Conservation (phyloP, 225 moss, liverwort and hornwort species). For the Straminergon stramineum region DNA sequence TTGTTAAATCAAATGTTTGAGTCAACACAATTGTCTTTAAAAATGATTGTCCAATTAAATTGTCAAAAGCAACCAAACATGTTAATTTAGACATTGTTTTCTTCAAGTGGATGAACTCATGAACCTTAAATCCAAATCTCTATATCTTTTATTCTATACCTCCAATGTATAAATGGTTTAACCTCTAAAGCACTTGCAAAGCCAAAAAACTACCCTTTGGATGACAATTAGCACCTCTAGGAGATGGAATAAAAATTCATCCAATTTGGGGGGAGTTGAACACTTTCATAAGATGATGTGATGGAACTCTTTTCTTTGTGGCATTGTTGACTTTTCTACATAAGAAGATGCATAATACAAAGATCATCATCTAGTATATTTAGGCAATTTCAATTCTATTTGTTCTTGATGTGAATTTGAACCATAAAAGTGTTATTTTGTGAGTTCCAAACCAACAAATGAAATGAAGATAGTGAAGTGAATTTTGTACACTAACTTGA, state of each 20-base stretch:
- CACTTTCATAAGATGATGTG: not conserved
- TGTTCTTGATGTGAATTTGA: not conserved
- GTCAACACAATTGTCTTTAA: accelerated
- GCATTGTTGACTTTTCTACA: not conserved
- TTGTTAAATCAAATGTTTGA: not conserved
- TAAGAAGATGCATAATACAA: not conserved
- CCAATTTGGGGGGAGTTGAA: not conserved
- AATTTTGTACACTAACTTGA: not conserved
- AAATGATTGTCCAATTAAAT: too few relatives aligned
- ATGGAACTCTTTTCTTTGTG: not conserved
- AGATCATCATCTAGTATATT: not conserved
- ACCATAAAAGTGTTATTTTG: not conserved
- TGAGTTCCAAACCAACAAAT: not conserved
- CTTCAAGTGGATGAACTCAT: too few relatives aligned
- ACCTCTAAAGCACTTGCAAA: accelerated
- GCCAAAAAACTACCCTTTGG: not conserved
- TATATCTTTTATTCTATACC: not conserved
- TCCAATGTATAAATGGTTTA: not conserved
- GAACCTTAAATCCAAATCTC: too few relatives aligned
- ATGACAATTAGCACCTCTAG: not conserved
- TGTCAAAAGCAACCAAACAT: too few relatives aligned
- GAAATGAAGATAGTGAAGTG: not conserved
- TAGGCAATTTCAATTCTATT: not conserved
- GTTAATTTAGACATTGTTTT: not conserved
- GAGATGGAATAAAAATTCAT: not conserved